Base-by-base conservation (phyloP, 257 asterid genomes). In the Jaltomata sinuosa region DNA sequence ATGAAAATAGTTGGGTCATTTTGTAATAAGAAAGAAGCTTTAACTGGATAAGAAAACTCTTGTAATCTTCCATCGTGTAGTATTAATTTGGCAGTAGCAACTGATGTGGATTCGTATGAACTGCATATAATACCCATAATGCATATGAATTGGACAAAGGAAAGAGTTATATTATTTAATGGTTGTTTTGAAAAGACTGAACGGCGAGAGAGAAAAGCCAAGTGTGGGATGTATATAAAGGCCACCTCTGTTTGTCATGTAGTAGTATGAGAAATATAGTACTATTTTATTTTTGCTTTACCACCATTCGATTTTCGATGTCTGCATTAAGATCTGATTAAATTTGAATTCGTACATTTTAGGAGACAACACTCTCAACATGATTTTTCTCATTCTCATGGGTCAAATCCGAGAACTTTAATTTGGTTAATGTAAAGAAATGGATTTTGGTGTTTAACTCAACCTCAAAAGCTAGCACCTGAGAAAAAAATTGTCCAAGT, bases 41-140 rank as follows among this genome's bases (percentile, higher is more conserved):
- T 95, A 0, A 95, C 94, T 0, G 98, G 99, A 62, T 91, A 90
- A 0, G 97, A 91, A 72, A 91, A 97, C 67, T 95, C 98, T 86
- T 94, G 97, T 50, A 95, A 90, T 50, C 95, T 89, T 0, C 99
- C 99, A 7, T 97, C 98, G 34, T 88, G 87, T 0, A 91, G 47
- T 42, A 97, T 91, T 52, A 97, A 76, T 83, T 97, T 97, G n/a
- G 96, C 97, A 31, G 98, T 96, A 0, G 93, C 91, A 0, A 92
- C 95, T 42, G 94, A 86, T 0, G 97, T 88, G 1, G 98, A 89
- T 15, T 97, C 95, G 83, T 95, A 91, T 0, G 99, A 95, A 80
- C 90, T 97, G 91, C 98, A 95, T 22, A 92, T 5, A 34, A 34
- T 91, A 25, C 99, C 99, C 98, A 95, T 92, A 11, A 10, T 42